Percentiles rank a stretch among this genome's conserved stretches.
Evolutionary conservation across 768 basidiomycete species (phyloP).

Genomic region (Lentinula aciculospora): DNA sequence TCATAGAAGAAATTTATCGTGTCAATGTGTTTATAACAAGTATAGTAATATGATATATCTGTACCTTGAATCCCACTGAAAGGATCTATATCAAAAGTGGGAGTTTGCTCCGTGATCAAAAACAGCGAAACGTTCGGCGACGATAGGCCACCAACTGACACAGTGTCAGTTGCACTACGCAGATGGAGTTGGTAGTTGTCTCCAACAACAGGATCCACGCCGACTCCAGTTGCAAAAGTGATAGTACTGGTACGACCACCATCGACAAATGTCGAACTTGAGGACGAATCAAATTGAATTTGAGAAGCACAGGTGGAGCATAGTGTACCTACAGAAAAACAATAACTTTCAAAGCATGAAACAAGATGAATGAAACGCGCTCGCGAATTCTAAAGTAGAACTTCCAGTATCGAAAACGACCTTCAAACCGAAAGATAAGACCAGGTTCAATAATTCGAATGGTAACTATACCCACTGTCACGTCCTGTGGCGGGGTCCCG

Average conservation of each 20-base stretch:
- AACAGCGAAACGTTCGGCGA: slow-evolving; percentile 34
- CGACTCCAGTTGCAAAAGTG: slow-evolving; percentile 49
- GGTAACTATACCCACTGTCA: slow-evolving; percentile 26
- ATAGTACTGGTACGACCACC: slow-evolving; percentile 34
- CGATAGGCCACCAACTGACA: slow-evolving; percentile 39
- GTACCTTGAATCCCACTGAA: slow-evolving; percentile 52
- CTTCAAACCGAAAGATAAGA: slow-evolving; percentile 13
- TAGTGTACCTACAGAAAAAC: slow-evolving; percentile 29
- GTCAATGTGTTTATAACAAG: too few species aligned
- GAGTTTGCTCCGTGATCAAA: slow-evolving; percentile 49
- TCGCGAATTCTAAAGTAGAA: slow-evolving; percentile 40
- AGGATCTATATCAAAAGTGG: slow-evolving; percentile 45
- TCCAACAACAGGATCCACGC: slow-evolving; percentile 48
- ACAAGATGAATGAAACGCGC: slow-evolving; percentile 20
- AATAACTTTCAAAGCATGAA: slow-evolving; percentile 2
- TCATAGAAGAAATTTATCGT: not conserved
- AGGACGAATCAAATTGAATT: slow-evolving; percentile 38
- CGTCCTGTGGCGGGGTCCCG: slow-evolving; percentile 47
- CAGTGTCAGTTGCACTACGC: slow-evolving; percentile 40
- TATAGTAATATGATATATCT: too few species aligned
- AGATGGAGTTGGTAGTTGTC: slow-evolving; percentile 41
- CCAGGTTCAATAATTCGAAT: not conserved
- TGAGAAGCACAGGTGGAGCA: slow-evolving; percentile 40
- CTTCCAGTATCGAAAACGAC: slow-evolving; percentile 60
- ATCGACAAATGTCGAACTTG: slow-evolving; percentile 48